Base-by-base conservation (phyloP, 108 stramenopile species). In the Conticribra guillardii region DNA sequence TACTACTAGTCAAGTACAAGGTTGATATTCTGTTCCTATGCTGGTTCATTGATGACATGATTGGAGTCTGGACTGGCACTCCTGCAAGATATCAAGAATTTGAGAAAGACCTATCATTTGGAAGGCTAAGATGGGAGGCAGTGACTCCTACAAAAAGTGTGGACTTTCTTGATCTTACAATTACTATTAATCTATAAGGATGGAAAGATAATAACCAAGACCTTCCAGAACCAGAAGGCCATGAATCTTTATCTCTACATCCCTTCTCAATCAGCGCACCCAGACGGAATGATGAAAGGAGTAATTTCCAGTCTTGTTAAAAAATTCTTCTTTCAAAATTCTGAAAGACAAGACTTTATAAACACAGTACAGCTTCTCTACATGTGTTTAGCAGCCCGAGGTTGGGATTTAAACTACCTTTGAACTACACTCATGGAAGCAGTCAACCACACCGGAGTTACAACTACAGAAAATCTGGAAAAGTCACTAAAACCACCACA, bases 11-110 rank as follows among this genome's bases (percentile, higher is more conserved):
- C 4, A 41, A 9, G 21, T 60, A 44, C 1, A 45, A 34, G 34
- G 2, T n/a, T n/a, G 31, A 37, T 1, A 26, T 27, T 0, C 48
- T 46, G 31, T 28, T 19, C n/a, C 48, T 57, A 14, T 0, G 28
- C 4, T 34, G 45, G 32, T 61, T 60, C 46, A 33, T 52, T 34
- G 45, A 60, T 60, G 53, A 66, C 41, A 54, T 54, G 1, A 7
- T 41, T 23, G 65, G 31, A 7, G 0, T 66, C 1, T 64, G 65
- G 52, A 53, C 33, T 18, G 65, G 65, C 9, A 44, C 11, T 5
- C 14, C 16, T 0, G 53, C 0, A 5, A 0, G 50, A 0, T 52
- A 15, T 23, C 3, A 26, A 15, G 5, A 5, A 9, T 5, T 41
- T 41, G 11, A 41, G 37, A 41, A 41, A 9, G 37, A 41, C 37